These are phyloP conservation scores for Fomitopsis betulina DNA, from an alignment of 1,284 basidiomycete species.

Conservation along the genomic window DNA sequence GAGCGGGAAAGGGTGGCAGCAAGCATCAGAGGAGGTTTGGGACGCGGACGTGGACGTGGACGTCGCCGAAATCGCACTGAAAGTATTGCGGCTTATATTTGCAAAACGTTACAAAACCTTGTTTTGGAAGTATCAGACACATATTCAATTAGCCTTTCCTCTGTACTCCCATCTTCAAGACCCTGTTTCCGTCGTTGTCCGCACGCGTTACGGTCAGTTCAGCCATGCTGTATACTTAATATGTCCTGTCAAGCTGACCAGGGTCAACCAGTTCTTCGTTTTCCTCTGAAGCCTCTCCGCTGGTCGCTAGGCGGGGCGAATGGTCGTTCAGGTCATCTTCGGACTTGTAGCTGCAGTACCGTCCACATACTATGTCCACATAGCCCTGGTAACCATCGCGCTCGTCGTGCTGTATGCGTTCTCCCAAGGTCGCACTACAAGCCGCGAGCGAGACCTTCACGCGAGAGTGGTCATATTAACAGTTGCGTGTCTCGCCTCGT, in stretches of 20 bases:
- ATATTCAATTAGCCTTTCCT: background rate
- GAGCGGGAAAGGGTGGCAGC: conserved; percentile 12
- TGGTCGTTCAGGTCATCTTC: conserved; percentile 33
- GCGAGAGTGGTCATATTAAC: conserved; percentile 66
- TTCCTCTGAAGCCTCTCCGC: background rate
- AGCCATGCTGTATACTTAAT: no score
- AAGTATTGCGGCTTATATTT: background rate
- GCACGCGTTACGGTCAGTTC: no score
- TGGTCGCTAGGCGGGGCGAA: conserved; percentile 8
- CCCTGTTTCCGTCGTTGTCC: no score
- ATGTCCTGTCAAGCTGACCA: no score
- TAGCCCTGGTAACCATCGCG: conserved; percentile 36
- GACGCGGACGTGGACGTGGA: background rate
- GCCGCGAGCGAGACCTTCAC: conserved; percentile 69
- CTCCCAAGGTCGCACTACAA: conserved; percentile 64
- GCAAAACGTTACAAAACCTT: no score
- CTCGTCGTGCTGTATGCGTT: conserved; percentile 49
- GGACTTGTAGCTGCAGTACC: conserved; percentile 24
- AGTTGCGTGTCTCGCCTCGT: conserved; percentile 30
- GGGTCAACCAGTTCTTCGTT: background rate
- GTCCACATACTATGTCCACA: conserved; percentile 43
- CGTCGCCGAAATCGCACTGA: background rate
- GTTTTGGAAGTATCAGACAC: background rate
- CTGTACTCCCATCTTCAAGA: no score
- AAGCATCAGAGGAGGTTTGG: conserved; percentile 8